Base-by-base conservation (phyloP, 495 filamentous ascomycete species). In the Bacidia rubella region DNA sequence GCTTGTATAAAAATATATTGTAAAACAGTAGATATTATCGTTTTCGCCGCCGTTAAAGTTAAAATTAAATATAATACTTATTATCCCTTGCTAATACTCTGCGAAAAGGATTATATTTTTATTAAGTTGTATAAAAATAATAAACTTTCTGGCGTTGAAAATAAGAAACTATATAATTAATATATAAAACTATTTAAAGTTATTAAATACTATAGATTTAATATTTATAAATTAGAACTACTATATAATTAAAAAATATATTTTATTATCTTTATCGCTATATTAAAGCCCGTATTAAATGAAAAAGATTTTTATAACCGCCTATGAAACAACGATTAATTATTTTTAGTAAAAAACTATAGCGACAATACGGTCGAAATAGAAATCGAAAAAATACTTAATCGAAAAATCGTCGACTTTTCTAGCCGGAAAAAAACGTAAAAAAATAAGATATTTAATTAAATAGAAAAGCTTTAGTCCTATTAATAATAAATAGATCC, bases 51-150 rank as follows among this genome's bases (percentile, higher is more conserved):
- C 3, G 21, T 48, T 23, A 9, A 44, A 9, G 19, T 9, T 20
- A 44, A 44, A 44, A 44, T 44, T 22, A n/a, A 48, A 7, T 48
- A 25, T 48, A 25, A 48, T 48, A 25, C 20, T 22, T 22, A 48
- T 5, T 48, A 48, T 44, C 5, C 5, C 7, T 17, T 44, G 41
- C 41, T 44, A 17, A 17, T 9, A 17, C 5, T 44, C 5, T 9
- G 19, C 7, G 7, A 9, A 44, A 44, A 20, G 15, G 20, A 44
- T 20, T 44, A 44, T 9, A 20, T 20, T 9, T 44, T 44, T 44
- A 44, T 44, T 44, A 44, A 44, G 20, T 20, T 44, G 7, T 44
- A 44, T 44, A 44, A 9, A 9, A 44, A 20, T 9, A 9, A 44
- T 44, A 17, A 44, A 9, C 20, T 44, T 9, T 9, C 5, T 5